Percentiles rank a stretch among this genome's conserved stretches.
Conservation (phyloP, 2,329 filamentous ascomycete species). For the Ampelomyces quisqualis region DNA sequence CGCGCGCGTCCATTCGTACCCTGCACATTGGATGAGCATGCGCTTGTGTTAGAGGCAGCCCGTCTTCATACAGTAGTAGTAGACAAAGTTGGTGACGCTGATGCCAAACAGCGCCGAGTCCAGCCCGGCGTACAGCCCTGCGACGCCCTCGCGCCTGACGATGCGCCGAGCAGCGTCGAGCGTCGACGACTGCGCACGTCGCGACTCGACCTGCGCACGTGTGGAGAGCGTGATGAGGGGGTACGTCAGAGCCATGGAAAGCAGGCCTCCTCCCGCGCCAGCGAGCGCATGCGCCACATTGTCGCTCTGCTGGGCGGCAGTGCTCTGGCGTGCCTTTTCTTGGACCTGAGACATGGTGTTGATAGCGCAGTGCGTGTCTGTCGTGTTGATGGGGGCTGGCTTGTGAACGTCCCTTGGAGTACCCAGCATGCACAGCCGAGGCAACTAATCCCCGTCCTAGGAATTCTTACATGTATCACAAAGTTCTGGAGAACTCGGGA, state of each 20-base stretch:
- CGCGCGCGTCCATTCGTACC: conserved; percentile 94
- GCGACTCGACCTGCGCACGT: conserved; percentile 95
- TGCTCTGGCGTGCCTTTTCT: conserved; percentile 50
- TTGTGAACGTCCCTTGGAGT: conserved; percentile 40
- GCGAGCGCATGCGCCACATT: conserved; percentile 95
- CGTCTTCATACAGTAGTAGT: conserved; percentile 88
- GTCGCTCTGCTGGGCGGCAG: conserved; percentile 80
- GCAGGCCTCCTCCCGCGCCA: conserved; percentile 86
- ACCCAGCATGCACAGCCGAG: conserved; percentile 26
- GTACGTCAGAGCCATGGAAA: conserved; percentile 97
- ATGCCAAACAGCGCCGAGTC: conserved; percentile 96
- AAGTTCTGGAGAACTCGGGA: no score
- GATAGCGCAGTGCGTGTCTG: no score
- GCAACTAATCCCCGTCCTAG: conserved; percentile 27
- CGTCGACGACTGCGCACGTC: conserved; percentile 82
- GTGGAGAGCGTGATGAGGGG: conserved; percentile 97
- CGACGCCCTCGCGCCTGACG: conserved; percentile 84
- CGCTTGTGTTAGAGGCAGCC: neutral
- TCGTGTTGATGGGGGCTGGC: conserved; percentile 17
- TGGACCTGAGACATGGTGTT: conserved; percentile 33
- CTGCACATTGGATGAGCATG: conserved; percentile 33
- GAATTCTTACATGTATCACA: no score
- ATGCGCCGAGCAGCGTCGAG: conserved; percentile 81
- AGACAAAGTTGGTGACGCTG: conserved; percentile 98
- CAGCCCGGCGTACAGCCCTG: conserved; percentile 87